phyloP scores from a whole-genome alignment of 176 grass and related monocot genomes.

The Paspalum vaginatum region DNA sequence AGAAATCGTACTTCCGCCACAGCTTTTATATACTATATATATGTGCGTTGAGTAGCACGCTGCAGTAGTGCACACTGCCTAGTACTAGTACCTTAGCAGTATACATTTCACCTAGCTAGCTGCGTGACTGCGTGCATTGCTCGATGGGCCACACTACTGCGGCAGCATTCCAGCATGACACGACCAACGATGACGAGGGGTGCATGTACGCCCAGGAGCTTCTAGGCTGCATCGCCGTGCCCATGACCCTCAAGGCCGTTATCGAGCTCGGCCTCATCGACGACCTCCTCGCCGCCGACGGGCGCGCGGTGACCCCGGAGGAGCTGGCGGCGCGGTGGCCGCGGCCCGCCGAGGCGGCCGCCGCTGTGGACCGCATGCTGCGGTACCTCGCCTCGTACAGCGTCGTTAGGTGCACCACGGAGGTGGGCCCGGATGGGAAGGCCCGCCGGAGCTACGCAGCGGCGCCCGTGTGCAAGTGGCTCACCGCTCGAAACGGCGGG shows the following conservation, averaged over 20 bases:
- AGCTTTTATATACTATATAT: too few species aligned
- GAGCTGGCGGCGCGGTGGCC: background rate
- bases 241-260: background rate
- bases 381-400: background rate
- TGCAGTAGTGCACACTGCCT: too few species aligned
- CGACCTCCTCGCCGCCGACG: background rate
- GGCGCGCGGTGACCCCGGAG: background rate
- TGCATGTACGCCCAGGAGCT: background rate
- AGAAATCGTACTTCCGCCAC: too few species aligned
- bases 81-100: too few species aligned
- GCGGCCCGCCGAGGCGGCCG: background rate
- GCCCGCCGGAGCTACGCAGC: background rate
- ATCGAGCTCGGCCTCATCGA: constrained; percentile 13
- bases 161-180: background rate
- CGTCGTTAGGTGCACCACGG: background rate
- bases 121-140: too few species aligned
- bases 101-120: too few species aligned
- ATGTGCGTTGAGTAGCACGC: too few species aligned
- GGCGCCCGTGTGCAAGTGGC: constrained; percentile 5
- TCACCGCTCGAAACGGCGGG: background rate
- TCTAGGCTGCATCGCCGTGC: background rate
- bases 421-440: background rate
- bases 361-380: background rate
- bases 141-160: too few species aligned
- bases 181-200: background rate